Base-by-base conservation (phyloP, 371 early-diverging fungal species). In the Mucor racemosus region DNA sequence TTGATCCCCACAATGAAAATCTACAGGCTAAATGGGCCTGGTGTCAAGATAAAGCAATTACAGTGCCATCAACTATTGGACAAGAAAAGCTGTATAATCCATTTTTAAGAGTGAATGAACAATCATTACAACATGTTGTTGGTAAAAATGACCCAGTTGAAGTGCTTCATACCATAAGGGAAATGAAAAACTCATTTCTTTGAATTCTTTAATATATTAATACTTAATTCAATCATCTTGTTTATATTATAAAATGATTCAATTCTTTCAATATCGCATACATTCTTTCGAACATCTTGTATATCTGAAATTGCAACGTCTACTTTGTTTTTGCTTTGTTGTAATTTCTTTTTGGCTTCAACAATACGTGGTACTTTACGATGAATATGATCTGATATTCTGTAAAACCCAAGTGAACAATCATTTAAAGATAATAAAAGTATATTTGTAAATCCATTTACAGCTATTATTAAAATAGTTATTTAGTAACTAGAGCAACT, bases 31-130 rank as follows among this genome's bases (percentile, higher is more conserved):
- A 93, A 72, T 84, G 88, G 61, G 78, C 74, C 42, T 89, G 88
- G 87, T 79, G 83, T 62, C 84, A 86, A 55, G 63, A 70, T 17
- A 76, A 74, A 46, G 21, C 67, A 3, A 75, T 78, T 48, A 94
- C 96, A 1, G 90, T 97, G 13, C 96, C 97, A 8, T 90, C 92
- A 36, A 94, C 94, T 0, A 93, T 97, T 72, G 95, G 85, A 13
- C 92, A 93, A 60, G 97, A 97, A 68, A 80, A 88, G 58, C 72
- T 84, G 56, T 90, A 87, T 73, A 97, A 97, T 64, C 96, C 96
- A 3, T 97, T 96, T 69, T 77, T 97, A 79, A 86, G 98, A 34
- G 91, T 94, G 56, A 78, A 81, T 44, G 88, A 91, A 60, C 90
- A 92, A 3, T 71, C 86, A 1, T 67, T 93, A n/a, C 89, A 92